Evolutionary conservation across 1,284 basidiomycete genomes (phyloP).

Genomic region (Ustilago bromivora): DNA sequence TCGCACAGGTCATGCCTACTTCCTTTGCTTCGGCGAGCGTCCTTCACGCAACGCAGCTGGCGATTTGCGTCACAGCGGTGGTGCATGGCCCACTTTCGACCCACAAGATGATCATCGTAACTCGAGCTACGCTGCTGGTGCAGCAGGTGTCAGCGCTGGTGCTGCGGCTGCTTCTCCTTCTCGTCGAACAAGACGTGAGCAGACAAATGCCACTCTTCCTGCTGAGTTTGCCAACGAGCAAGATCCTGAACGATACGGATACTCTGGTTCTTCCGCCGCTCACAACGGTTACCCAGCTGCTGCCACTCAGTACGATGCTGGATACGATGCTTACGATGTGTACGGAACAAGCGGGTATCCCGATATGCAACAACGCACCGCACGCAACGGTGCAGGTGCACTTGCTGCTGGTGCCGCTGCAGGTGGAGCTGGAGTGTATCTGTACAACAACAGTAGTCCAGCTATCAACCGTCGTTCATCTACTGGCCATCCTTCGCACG

Average conservation of each 20-base stretch:
- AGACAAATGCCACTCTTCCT: slow-evolving; percentile 49
- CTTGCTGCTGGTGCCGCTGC: slow-evolving; percentile 48
- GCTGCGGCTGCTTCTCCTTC: slow-evolving; percentile 38
- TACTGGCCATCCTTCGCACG: slow-evolving; percentile 31
- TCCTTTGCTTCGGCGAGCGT: slow-evolving; percentile 58
- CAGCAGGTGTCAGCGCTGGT: slow-evolving; percentile 6
- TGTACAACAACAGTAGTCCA: slow-evolving; percentile 32
- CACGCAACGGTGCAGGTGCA: slow-evolving; percentile 22
- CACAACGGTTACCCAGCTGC: slow-evolving; percentile 22
- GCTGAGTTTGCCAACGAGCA: slow-evolving; percentile 46
- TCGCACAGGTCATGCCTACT: slow-evolving; percentile 57
- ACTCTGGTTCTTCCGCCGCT: slow-evolving; percentile 20
- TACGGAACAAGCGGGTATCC: slow-evolving; percentile 22
- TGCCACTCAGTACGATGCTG: slow-evolving; percentile 18
- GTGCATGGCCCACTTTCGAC: slow-evolving; percentile 59
- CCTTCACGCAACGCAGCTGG: slow-evolving; percentile 39
- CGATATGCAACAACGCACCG: slow-evolving; percentile 39
- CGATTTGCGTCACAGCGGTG: slow-evolving; percentile 44
- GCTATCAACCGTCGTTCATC: slow-evolving; percentile 35
- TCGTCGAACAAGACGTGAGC: slow-evolving; percentile 27
- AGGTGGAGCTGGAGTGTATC: slow-evolving; percentile 32
- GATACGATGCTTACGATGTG: slow-evolving; percentile 31
- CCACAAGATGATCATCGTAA: slow-evolving; percentile 40
- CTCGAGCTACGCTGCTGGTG: slow-evolving; percentile 22
- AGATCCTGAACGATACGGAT: slow-evolving; percentile 47